phyloP scores from a whole-genome alignment of 208 protist genomes.

The Trypanosoma boissoni region DNA sequence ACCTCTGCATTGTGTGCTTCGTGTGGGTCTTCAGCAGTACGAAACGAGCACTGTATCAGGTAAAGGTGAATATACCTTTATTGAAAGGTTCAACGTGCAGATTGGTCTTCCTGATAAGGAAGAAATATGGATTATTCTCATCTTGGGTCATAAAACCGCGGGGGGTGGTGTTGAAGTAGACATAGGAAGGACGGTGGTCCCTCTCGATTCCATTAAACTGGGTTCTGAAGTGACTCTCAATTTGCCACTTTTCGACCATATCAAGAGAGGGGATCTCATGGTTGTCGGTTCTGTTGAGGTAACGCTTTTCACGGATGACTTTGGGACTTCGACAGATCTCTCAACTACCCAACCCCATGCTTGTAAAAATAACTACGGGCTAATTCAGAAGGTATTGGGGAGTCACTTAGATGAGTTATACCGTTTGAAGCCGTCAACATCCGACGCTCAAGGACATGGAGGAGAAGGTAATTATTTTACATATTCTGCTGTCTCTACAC shows the following conservation, averaged over 20 bases:
- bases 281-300: conserved; percentile 53
- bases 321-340: conserved; percentile 24
- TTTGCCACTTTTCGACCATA: conserved; percentile 49
- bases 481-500: not conserved
- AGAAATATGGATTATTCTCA: conserved; percentile 56
- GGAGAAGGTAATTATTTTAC: not conserved
- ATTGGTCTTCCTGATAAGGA: conserved; percentile 71
- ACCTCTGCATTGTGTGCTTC: conserved; percentile 17
- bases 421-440: not conserved
- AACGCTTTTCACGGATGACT: conserved; percentile 38
- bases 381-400: conserved; percentile 1
- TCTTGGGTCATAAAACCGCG: conserved; percentile 23
- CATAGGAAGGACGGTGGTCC: conserved; percentile 52
- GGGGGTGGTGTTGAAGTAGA: conserved; percentile 28
- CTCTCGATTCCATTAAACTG: conserved; percentile 30
- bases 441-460: conserved; percentile 10
- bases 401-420: conserved; percentile 11
- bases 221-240: conserved; percentile 31
- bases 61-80: conserved; percentile 49
- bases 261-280: conserved; percentile 34
- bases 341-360: not conserved
- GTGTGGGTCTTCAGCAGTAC: conserved; percentile 50
- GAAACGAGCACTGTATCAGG: conserved; percentile 46
- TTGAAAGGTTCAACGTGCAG: conserved; percentile 55
- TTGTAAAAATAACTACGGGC: conserved; percentile 1